Base-by-base conservation (phyloP, 2,329 filamentous ascomycete species). In the Lasiodiplodia gonubiensis region DNA sequence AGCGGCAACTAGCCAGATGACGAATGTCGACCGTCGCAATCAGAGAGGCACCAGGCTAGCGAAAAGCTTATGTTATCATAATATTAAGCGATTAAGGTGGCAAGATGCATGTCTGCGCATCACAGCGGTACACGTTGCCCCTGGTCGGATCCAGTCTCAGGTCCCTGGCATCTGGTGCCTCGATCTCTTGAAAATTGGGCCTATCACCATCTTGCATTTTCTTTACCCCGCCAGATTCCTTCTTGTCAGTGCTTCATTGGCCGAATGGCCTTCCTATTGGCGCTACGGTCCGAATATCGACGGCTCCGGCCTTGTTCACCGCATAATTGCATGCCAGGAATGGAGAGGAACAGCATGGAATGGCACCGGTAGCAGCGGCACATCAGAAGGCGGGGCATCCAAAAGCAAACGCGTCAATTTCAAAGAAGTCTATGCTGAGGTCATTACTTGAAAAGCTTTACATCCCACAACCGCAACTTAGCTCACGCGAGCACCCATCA, bases 391-490 rank as follows among this genome's bases (percentile, higher is more conserved):
- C 33, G 37, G 37, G 25, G 39, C n/a, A 49, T n/a, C 4, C 10
- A 18, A 63, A 51, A 23, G 25, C n/a, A 48, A 51, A 51, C 16
- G 59, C 30, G 18, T 37, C 59, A 63, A 63, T 63, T 63, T 63
- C 37, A 63, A 51, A 60, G 25, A 42, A 63, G 27, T 63, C 59
- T 63, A 63, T 63, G 35, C 59, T 37, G 42, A 63, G 46, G 42
- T 63, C 42, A 51, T 63, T 63, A 63, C 59, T 51, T 63, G 59
- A 16, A 63, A 16, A 63, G n/a, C 59, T 63, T 51, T 49, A 63
- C 59, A 63, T 63, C 59, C 46, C 46, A 18, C 59, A 21, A 14
- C 46, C 42, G 35, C 42, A 30, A 21, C 53, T 21, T 30, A 21
- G 30, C 14, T 35, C 35, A 59, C 54, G 3, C 16, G 11, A 42